phyloP scores from a whole-genome alignment of 352 stramenopile genomes.

The Phytophthora syringae region DNA sequence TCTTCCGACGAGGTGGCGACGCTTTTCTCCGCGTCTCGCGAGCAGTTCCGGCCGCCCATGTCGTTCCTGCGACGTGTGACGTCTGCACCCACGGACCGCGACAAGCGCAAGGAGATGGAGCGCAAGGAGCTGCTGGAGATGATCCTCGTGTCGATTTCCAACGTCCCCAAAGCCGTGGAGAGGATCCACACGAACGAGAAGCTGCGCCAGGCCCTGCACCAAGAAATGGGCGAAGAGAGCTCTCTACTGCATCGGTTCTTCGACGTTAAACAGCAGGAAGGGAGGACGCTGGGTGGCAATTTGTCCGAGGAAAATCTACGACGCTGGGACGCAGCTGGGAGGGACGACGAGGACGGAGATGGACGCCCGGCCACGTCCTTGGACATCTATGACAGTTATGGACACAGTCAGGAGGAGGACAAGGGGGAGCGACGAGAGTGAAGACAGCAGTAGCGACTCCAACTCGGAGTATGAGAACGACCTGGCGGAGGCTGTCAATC shows the following conservation, averaged over 20 bases:
- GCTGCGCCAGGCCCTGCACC: conserved; percentile 56
- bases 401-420: conserved; percentile 27
- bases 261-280: conserved; percentile 26
- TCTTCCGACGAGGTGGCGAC: conserved; percentile 1
- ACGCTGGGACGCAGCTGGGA: conserved; percentile 16
- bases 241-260: conserved; percentile 60
- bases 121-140: conserved; percentile 71
- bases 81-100: conserved; percentile 40
- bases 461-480: conserved; percentile 77
- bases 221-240: conserved; percentile 66
- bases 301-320: conserved; percentile 32
- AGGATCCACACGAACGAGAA: conserved; percentile 75
- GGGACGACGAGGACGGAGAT: conserved; percentile 13
- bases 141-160: conserved; percentile 80
- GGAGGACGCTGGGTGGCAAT: conserved; percentile 14
- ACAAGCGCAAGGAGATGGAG: conserved; percentile 65
- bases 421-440: conserved; percentile 20
- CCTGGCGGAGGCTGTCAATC: conserved; percentile 69
- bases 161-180: conserved; percentile 73
- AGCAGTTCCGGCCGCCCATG: conserved; percentile 41
- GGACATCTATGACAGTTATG: conserved; percentile 17
- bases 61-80: conserved; percentile 44
- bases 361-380: conserved; percentile 11
- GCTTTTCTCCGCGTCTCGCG: conserved; percentile 3
- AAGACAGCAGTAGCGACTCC: conserved; percentile 56